phyloP scores from a whole-genome alignment of 2,329 filamentous ascomycete genomes.

The Ascocoryne sarcoides region DNA sequence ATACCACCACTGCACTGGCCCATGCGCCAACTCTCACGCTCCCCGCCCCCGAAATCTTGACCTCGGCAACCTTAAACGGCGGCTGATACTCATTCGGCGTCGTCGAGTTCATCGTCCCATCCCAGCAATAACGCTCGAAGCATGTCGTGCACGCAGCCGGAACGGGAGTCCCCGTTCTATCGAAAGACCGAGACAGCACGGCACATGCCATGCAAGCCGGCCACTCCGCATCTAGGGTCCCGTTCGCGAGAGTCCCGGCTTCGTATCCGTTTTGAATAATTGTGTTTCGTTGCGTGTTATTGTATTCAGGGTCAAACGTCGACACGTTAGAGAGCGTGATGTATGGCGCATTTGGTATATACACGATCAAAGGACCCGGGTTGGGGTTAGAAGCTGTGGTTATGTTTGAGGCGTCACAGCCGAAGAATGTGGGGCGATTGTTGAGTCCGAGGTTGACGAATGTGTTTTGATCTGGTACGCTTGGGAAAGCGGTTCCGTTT shows the following conservation, averaged over 20 bases:
- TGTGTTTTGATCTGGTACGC: slow-evolving; percentile 64
- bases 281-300: slow-evolving; percentile 57
- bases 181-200: slow-evolving; percentile 66
- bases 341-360: slow-evolving; percentile 82
- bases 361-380: slow-evolving; percentile 81
- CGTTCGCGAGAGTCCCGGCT: slow-evolving; percentile 74
- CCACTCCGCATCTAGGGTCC: slow-evolving; percentile 67
- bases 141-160: slow-evolving; percentile 68
- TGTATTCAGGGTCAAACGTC: slow-evolving; percentile 63
- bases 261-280: slow-evolving; percentile 85
- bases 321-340: slow-evolving; percentile 67
- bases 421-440: slow-evolving; percentile 69
- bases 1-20: too few species aligned
- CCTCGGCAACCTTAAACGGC: neutral
- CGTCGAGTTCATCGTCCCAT: slow-evolving; percentile 43
- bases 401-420: slow-evolving; percentile 60
- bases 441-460: slow-evolving; percentile 73
- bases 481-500: slow-evolving; percentile 64
- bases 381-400: slow-evolving; percentile 38
- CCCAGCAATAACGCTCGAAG: slow-evolving; percentile 84
- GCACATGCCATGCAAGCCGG: slow-evolving; percentile 81
- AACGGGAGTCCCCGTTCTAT: slow-evolving; percentile 57
- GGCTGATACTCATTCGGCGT: slow-evolving; percentile 3
- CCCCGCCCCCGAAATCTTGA: neutral
- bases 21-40: neutral